Conservation (phyloP, 257 asterid species). For the Solanum stenotomum region DNA sequence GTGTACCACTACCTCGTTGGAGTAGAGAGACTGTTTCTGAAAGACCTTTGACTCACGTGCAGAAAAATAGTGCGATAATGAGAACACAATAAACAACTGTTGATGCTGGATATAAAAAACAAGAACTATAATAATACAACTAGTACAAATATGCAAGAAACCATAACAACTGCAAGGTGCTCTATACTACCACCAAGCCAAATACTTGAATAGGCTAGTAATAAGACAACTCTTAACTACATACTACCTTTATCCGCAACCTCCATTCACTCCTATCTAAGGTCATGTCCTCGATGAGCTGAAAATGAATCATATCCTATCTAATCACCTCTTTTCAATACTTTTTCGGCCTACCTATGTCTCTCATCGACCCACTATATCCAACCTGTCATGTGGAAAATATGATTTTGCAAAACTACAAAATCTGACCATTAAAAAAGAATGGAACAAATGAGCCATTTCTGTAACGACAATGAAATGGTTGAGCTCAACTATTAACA, state of each 20-base stretch:
- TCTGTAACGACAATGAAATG: too few species aligned
- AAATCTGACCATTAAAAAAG: too few species aligned
- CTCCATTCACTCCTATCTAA: background rate
- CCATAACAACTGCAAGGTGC: background rate
- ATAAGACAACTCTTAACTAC: background rate
- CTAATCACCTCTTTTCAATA: too few species aligned
- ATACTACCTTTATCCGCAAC: background rate
- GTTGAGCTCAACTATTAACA: too few species aligned
- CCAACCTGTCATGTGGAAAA: too few species aligned
- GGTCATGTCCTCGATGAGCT: background rate
- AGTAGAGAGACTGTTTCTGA: rapidly evolving
- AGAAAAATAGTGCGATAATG: too few species aligned
- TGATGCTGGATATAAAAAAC: background rate
- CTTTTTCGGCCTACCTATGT: too few species aligned
- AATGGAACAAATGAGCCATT: too few species aligned
- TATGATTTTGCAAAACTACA: too few species aligned
- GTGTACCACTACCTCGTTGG: background rate
- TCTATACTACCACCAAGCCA: background rate
- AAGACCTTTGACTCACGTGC: too few species aligned
- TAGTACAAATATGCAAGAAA: background rate
- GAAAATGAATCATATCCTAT: background rate
- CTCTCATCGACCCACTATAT: too few species aligned
- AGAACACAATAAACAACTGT: too few species aligned
- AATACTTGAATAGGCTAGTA: background rate
- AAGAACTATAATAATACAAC: background rate